Evolutionary conservation across 2,329 filamentous ascomycete species (phyloP), one percentile per base, ranked within the genome.

Genomic region (Ceratocystis albifundus): DNA sequence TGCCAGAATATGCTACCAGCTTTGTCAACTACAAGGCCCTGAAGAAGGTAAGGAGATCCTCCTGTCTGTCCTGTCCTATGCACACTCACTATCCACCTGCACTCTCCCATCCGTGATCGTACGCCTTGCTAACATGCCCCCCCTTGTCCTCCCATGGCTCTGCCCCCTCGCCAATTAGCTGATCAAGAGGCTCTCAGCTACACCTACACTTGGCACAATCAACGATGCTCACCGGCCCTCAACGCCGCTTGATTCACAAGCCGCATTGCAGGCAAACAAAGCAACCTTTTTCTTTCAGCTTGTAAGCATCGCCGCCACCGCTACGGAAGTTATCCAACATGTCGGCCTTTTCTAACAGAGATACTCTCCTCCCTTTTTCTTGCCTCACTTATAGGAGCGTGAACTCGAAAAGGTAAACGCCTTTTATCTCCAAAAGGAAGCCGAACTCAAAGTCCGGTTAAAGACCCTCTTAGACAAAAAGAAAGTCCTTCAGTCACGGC

Each of bases 1-100:
- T 99, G 68, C 94, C 94, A 68, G 94, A 99, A 83, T 99, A 99
- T 87, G 93, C 94, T 69, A 91, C 93, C 70, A 96, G 92, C 78
- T 99, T 99, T 75, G 92, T 97, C 72, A 96, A 99, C 78, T 99
- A 99, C 81, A 99, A 99, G 80, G 92, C 91, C 68, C 82, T 99
- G 72, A 99, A 99, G 78, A 97, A 97, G 90, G 94, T 96, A 74
- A 69, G 77, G 74, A 69, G 77, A 30, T n/a, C 4, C 12, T 36
- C n/a, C 1, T 30, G 28, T 59, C 55, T 20, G 15, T 36, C 15
- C 55, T 20, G 15, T 36, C 15, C 48, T 25, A 20, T n/a, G 25
- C 30, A 41, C 10, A 41, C 36, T 41, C 10, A 1, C 36, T 12
- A 15, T 12, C 36, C 36, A 41, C n/a, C n/a, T n/a, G n/a, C n/a